Evolutionary conservation across 352 stramenopile species (phyloP), one percentile per base, ranked within the genome.

Genomic region (Globisporangium spinosum): DNA sequence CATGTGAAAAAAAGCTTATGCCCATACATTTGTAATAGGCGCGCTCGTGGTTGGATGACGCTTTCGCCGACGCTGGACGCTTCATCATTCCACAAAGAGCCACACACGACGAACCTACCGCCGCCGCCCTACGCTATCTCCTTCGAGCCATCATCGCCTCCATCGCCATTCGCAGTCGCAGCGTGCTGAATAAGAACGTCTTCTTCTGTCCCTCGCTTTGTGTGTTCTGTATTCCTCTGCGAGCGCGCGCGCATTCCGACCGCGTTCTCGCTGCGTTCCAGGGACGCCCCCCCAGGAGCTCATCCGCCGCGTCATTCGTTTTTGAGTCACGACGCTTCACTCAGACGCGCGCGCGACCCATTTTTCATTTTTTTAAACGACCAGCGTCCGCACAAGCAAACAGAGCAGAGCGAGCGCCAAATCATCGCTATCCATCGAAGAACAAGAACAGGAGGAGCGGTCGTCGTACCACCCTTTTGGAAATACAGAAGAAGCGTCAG

Each of bases 191-290:
- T 17, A 13, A 45, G 38, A 45, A 45, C 13, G 38, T 45, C 12
- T 45, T 45, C 12, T 45, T 45, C 10, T 17, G 12, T 1, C 12
- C 12, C 38, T 45, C 38, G 10, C 38, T 15, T 10, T 13, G 38
- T 13, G 38, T 13, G 5, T 45, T 45, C 38, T 45, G 34, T 40
- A 40, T 40, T 40, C 34, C 34, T 13, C 34, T 7, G 10, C 34
- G 34, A 10, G 9, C 34, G 34, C 34, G 34, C 34, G 22, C 56
- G n/a, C 20, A 17, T 47, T 62, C 57, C 5, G 17, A 20, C 23
- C 58, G 40, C 58, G 40, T 65, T 57, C 59, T 6, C n/a, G 20
- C 34, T 29, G 34, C 61, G 47, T 67, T 67, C 61, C 34, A 23
- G 15, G 47, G 25, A 23, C 47, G 22, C 6, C 57, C 2, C 57